These are phyloP conservation scores for Penicillium thymicola DNA, from an alignment of 2,329 filamentous ascomycete genomes.

Conservation along the genomic window DNA sequence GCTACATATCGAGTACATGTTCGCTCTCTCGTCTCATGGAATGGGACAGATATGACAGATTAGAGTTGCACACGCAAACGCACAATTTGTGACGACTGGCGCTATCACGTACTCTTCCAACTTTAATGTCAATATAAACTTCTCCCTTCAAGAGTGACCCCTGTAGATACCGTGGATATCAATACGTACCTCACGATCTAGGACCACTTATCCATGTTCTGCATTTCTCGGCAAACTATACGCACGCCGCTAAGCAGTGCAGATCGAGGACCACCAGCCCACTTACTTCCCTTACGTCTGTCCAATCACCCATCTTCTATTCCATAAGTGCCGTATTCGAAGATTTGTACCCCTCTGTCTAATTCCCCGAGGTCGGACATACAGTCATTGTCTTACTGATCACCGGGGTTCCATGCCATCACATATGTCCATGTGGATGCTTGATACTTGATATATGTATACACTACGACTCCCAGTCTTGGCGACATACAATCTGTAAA, in stretches of 20 bases:
- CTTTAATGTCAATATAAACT: background rate
- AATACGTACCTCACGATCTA: background rate
- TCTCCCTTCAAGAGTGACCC: background rate
- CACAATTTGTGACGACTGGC: background rate
- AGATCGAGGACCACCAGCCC: background rate
- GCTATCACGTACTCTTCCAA: background rate
- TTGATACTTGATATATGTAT: background rate
- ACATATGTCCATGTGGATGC: background rate
- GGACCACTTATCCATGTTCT: background rate
- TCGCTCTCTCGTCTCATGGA: background rate
- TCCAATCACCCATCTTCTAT: background rate
- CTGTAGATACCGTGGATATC: background rate
- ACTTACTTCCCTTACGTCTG: background rate
- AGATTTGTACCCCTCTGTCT: background rate
- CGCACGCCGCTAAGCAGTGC: background rate
- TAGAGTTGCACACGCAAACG: background rate
- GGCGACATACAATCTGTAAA: background rate
- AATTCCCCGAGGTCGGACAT: background rate
- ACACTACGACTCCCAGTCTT: background rate
- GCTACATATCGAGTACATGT: conserved; percentile 32
- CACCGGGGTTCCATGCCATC: background rate
- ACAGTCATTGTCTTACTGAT: background rate
- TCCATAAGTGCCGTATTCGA: background rate
- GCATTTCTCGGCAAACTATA: background rate
- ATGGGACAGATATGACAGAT: background rate